These are phyloP conservation scores for Amanita phalloides DNA, from an alignment of 768 basidiomycete genomes.

Conservation along the genomic window DNA sequence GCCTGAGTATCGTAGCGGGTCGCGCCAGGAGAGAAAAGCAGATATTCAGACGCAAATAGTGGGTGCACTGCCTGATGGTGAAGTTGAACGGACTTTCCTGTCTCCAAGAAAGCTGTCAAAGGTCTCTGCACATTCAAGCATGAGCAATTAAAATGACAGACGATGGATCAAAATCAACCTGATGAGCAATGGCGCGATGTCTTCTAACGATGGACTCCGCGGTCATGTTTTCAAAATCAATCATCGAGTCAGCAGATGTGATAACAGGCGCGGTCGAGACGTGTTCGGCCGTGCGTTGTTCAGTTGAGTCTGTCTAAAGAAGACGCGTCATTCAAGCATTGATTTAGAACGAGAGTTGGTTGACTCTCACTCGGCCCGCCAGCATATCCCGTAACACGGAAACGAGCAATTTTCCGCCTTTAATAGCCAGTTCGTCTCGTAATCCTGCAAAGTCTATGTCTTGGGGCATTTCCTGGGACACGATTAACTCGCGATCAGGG, in stretches of 20 bases:
- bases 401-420: conserved; percentile 66
- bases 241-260: conserved; percentile 32
- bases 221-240: conserved; percentile 48
- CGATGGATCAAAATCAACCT: conserved; percentile 26
- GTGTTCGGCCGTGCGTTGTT: conserved; percentile 31
- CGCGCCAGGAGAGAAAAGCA: conserved; percentile 24
- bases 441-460: conserved; percentile 43
- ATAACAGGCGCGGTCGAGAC: conserved; percentile 52
- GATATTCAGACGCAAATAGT: conserved; percentile 5
- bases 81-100: conserved; percentile 29
- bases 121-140: conserved; percentile 16
- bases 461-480: conserved; percentile 38
- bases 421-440: conserved; percentile 44
- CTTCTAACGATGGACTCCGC: conserved; percentile 44
- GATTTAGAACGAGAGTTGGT: background rate
- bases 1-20: conserved; percentile 30
- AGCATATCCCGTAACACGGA: conserved; percentile 56
- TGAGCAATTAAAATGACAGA: background rate
- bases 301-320: conserved; percentile 31
- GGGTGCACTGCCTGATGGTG: conserved; percentile 19
- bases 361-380: conserved; percentile 32
- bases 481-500: background rate
- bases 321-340: background rate
- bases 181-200: conserved; percentile 60
- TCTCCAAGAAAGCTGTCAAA: conserved; percentile 21